Evolutionary conservation across 345 rosid species (phyloP).

Genomic region (Mallotus nudiflorus): DNA sequence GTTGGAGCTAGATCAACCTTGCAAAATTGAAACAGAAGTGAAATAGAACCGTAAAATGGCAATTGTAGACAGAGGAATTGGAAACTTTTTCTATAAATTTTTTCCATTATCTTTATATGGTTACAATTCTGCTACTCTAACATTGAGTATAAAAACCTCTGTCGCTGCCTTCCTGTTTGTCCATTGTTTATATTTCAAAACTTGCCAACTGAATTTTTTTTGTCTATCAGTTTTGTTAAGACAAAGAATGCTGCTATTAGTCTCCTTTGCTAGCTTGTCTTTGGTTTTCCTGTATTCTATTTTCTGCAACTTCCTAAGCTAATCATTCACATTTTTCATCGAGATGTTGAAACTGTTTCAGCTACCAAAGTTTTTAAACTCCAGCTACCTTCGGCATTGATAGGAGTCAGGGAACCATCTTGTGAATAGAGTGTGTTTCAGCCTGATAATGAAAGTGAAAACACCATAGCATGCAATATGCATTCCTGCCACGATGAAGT

Average conservation of each 20-base stretch:
- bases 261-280: neutral
- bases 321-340: neutral
- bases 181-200: constrained; percentile 27
- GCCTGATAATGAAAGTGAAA: constrained; percentile 61
- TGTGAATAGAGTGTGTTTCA: constrained; percentile 56
- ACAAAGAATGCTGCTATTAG: neutral
- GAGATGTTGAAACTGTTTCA: neutral
- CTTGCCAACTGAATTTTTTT: constrained; percentile 6
- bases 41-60: neutral
- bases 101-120: neutral
- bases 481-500: constrained; percentile 77
- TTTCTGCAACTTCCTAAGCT: neutral
- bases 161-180: constrained; percentile 15
- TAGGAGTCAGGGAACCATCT: constrained; percentile 79
- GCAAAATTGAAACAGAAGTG: no score
- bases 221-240: neutral
- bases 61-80: neutral
- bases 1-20: no score
- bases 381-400: constrained; percentile 28
- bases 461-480: constrained; percentile 84
- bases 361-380: neutral
- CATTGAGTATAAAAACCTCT: constrained; percentile 20
- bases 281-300: constrained; percentile 8
- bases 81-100: constrained; percentile 10
- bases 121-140: constrained; percentile 17